phyloP scores from a whole-genome alignment of 1,284 basidiomycete species.

The Ustilago xerochloae region DNA sequence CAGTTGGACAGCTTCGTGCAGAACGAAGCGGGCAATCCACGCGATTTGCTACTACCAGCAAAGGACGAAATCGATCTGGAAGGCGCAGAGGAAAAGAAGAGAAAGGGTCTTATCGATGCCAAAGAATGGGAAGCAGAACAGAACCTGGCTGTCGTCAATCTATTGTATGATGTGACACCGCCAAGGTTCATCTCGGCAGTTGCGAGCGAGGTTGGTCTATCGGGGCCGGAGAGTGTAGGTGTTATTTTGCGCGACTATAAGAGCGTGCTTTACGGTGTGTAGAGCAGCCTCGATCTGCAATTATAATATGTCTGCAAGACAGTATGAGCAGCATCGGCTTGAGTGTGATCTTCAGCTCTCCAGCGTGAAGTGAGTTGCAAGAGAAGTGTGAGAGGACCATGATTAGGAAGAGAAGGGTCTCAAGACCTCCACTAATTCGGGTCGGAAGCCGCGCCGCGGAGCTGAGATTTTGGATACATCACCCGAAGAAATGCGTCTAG shows the following conservation, averaged over 20 bases:
- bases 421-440: no score
- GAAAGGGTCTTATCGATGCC: constrained; percentile 38
- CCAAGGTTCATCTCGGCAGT: constrained; percentile 63
- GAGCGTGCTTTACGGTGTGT: constrained; percentile 63
- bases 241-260: constrained; percentile 67
- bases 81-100: constrained; percentile 2
- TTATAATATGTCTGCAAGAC: background rate
- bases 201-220: constrained; percentile 64
- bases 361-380: no score
- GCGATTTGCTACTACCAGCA: constrained; percentile 40
- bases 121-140: constrained; percentile 45
- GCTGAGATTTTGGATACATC: background rate
- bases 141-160: constrained; percentile 58
- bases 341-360: no score
- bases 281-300: background rate
- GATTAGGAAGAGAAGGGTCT: no score
- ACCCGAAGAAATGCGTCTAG: no score
- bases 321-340: no score
- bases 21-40: constrained; percentile 78
- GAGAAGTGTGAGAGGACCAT: no score
- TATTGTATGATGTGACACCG: constrained; percentile 67
- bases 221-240: constrained; percentile 65
- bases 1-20: constrained; percentile 93
- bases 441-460: background rate
- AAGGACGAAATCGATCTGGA: constrained; percentile 27